phyloP scores from a whole-genome alignment of 352 stramenopile species.

The Pseudoperonospora humuli region DNA sequence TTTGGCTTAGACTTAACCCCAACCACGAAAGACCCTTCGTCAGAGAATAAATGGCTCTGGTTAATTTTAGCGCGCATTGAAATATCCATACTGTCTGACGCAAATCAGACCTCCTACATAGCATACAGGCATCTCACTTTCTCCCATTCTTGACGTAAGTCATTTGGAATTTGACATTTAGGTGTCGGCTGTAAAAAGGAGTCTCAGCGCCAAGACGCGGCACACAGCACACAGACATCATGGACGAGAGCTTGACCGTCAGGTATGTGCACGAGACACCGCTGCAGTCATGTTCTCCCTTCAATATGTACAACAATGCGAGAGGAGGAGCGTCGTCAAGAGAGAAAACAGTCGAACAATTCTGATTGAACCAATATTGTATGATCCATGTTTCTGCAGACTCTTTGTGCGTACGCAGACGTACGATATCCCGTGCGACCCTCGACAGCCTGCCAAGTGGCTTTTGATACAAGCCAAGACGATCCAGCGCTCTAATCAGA shows the following conservation, averaged over 20 bases:
- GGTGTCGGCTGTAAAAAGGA: too few relatives aligned
- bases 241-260: constrained; percentile 44
- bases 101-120: constrained; percentile 22
- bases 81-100: not conserved
- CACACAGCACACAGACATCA: constrained; percentile 1
- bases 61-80: not conserved
- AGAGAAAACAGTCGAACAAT: not conserved
- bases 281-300: not conserved
- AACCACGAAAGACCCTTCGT: too few relatives aligned
- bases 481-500: constrained; percentile 58
- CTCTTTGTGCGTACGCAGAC: constrained; percentile 75
- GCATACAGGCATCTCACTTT: constrained; percentile 6
- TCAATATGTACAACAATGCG: not conserved
- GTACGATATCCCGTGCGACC: constrained; percentile 79
- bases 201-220: not conserved
- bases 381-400: constrained; percentile 16
- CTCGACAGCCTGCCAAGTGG: constrained; percentile 59
- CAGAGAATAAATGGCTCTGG: constrained; percentile 4
- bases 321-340: not conserved
- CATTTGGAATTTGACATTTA: constrained; percentile 18
- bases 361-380: not conserved
- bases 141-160: too few relatives aligned
- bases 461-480: constrained; percentile 70
- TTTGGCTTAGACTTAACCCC: too few relatives aligned
- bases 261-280: constrained; percentile 24